phyloP scores from a whole-genome alignment of 2,329 filamentous ascomycete species.

The Thelonectria olida region DNA sequence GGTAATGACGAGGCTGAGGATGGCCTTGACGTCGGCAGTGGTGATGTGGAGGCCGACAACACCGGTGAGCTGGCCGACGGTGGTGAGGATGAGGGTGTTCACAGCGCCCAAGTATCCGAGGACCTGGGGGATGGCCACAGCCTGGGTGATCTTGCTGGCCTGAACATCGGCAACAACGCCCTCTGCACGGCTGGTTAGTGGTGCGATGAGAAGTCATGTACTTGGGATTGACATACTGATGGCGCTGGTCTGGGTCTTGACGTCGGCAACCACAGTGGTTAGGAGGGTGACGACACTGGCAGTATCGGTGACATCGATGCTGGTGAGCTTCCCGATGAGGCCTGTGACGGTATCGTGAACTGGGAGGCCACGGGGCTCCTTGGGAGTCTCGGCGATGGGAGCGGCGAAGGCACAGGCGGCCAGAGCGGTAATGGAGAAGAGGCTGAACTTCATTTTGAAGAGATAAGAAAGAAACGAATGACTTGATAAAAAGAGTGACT shows the following conservation, averaged over 20 bases:
- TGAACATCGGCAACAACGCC: background rate
- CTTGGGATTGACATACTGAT: background rate
- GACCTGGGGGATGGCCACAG: background rate
- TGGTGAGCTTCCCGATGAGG: background rate
- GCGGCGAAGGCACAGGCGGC: background rate
- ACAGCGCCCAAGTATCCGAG: background rate
- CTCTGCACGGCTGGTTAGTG: background rate
- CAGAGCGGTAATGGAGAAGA: background rate
- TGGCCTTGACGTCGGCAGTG: slow-evolving; percentile 18
- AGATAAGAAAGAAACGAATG: background rate
- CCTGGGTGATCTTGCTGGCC: background rate
- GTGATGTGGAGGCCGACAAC: slow-evolving; percentile 17
- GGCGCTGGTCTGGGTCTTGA: background rate
- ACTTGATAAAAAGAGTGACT: background rate
- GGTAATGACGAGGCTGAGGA: slow-evolving; percentile 19
- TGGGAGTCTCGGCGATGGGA: background rate
- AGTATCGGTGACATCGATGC: slow-evolving; percentile 23
- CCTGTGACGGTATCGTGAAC: background rate
- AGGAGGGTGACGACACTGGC: slow-evolving; percentile 21
- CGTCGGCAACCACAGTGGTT: slow-evolving; percentile 20
- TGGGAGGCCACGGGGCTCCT: background rate
- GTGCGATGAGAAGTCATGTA: no score
- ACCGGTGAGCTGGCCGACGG: slow-evolving; percentile 22
- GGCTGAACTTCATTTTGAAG: background rate
- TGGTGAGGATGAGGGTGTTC: slow-evolving; percentile 18